Percentiles rank a stretch among this genome's conserved stretches.
Conservation (phyloP, 2,329 filamentous ascomycete genomes). For the Talaromyces sp. region DNA sequence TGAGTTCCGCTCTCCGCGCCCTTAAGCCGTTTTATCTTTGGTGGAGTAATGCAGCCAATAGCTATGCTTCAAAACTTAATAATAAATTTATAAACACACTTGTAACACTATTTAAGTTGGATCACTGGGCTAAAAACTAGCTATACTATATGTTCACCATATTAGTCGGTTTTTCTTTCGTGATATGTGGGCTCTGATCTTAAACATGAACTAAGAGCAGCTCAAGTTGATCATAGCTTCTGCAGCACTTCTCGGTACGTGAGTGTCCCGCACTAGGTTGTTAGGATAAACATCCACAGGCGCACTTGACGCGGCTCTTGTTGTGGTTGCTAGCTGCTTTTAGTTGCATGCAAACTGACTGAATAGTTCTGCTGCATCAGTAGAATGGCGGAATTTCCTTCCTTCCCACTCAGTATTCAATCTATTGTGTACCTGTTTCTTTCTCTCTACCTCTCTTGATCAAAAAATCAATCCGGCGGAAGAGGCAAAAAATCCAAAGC, state of each 20-base stretch:
- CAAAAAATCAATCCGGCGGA: slow-evolving; percentile 31
- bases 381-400: neutral
- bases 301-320: neutral
- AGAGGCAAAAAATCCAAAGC: slow-evolving; percentile 32
- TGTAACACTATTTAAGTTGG: neutral
- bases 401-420: no score
- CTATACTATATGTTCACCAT: neutral
- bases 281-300: neutral
- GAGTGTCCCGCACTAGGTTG: neutral
- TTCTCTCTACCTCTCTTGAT: neutral
- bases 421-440: no score
- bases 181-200: neutral
- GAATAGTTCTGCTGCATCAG: neutral
- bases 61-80: neutral
- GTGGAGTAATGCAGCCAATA: neutral
- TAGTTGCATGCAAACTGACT: neutral
- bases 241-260: neutral
- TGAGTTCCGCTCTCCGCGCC: slow-evolving; percentile 1
- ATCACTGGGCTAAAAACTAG: neutral
- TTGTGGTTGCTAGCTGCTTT: neutral
- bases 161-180: neutral
- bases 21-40: neutral
- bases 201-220: neutral
- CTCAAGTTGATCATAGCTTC: neutral
- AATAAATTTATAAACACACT: neutral